Conservation (phyloP, 768 basidiomycete species). For the Lactarius deliciosus region DNA sequence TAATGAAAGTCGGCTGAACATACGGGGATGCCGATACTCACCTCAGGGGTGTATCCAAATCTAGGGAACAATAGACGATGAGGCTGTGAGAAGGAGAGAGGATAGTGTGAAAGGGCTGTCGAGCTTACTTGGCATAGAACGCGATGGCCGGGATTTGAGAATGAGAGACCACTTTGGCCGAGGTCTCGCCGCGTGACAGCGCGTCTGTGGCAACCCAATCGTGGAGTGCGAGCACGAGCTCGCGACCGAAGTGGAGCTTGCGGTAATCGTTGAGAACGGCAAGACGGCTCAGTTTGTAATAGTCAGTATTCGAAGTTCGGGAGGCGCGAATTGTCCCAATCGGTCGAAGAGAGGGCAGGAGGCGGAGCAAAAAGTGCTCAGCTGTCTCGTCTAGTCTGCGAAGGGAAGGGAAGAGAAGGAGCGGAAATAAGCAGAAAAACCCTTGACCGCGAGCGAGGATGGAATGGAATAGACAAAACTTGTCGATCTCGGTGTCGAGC, state of each 20-base stretch:
- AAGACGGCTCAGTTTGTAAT: conserved; percentile 74
- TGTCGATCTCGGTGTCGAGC: conserved; percentile 72
- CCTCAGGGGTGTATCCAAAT: conserved; percentile 68
- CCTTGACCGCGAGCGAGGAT: conserved; percentile 1
- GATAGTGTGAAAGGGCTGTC: conserved; percentile 18
- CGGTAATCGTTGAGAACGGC: conserved; percentile 69
- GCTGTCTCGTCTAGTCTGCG: conserved; percentile 60
- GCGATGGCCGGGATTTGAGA: conserved; percentile 70
- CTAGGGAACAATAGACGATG: conserved; percentile 42
- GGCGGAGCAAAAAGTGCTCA: conserved; percentile 71
- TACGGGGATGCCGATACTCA: conserved; percentile 38
- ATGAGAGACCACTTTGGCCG: conserved; percentile 54
- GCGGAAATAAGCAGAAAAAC: conserved; percentile 17
- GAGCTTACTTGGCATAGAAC: conserved; percentile 75
- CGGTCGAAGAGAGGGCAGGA: conserved; percentile 57
- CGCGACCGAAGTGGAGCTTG: conserved; percentile 58
- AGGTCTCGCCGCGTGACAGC: conserved; percentile 32
- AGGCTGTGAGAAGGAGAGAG: conserved; percentile 30
- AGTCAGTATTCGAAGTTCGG: conserved; percentile 31
- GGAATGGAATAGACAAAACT: conserved; percentile 44
- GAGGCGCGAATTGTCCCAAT: conserved; percentile 68
- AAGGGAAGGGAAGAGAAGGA: conserved; percentile 21
- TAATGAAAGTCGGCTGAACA: conserved; percentile 1
- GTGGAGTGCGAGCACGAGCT: conserved; percentile 63
- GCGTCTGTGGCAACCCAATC: conserved; percentile 51